phyloP scores from a whole-genome alignment of 2,329 filamentous ascomycete genomes.

The Amylocarpus encephaloides region DNA sequence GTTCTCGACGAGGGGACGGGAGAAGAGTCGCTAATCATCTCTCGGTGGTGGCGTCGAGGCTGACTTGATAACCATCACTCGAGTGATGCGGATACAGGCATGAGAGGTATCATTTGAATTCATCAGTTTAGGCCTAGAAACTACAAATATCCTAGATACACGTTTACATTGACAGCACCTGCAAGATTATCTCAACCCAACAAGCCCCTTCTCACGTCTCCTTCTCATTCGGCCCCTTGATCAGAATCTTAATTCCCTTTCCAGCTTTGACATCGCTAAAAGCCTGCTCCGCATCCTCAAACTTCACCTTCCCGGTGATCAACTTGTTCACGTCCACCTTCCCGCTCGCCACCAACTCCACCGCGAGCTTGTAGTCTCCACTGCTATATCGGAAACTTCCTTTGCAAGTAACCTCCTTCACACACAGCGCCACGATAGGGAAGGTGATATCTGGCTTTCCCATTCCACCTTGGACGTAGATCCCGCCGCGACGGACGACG shows the following conservation, averaged over 20 bases:
- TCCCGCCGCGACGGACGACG: conserved; percentile 63
- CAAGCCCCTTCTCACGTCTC: no score
- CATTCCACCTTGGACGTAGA: conserved; percentile 85
- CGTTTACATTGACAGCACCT: no score
- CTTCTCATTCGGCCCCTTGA: conserved; percentile 52
- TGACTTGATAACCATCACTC: no score
- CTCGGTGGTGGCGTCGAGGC: no score
- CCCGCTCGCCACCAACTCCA: conserved; percentile 67
- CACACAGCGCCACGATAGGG: conserved; percentile 83
- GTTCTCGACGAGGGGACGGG: no score
- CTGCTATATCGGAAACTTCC: conserved; percentile 86
- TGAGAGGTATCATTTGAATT: no score
- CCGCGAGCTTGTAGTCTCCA: conserved; percentile 73
- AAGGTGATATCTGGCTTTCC: conserved; percentile 81
- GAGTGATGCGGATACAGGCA: no score
- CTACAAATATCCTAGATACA: no score
- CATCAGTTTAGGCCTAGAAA: no score
- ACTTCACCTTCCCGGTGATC: conserved; percentile 70
- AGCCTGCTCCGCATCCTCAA: conserved; percentile 76
- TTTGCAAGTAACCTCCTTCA: conserved; percentile 80
- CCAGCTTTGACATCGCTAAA: conserved; percentile 83
- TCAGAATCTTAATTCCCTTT: conserved; percentile 66
- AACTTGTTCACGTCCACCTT: conserved; percentile 77
- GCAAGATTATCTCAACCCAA: no score
- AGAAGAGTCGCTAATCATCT: no score